These are phyloP conservation scores for Zygotorulaspora danielsina DNA, from an alignment of 805 yeast genomes.

Conservation along the genomic window DNA sequence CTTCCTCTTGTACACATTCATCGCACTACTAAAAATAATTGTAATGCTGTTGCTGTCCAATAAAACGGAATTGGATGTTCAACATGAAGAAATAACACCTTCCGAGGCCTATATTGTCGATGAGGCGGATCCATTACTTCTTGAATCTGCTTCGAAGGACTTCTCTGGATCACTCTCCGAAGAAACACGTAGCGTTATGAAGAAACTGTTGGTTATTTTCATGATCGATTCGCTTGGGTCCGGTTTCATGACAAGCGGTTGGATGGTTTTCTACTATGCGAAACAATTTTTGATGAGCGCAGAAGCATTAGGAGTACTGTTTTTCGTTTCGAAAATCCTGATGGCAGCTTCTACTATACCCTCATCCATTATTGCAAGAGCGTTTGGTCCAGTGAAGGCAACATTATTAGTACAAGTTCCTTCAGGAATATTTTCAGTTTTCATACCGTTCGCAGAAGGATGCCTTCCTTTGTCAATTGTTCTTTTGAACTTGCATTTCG, in stretches of 20 bases:
- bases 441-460: constrained; percentile 46
- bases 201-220: constrained; percentile 54
- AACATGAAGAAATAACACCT: constrained; percentile 10
- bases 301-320: constrained; percentile 58
- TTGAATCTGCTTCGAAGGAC: constrained; percentile 9
- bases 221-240: constrained; percentile 84
- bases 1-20: constrained; percentile 50
- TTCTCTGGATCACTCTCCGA: constrained; percentile 32
- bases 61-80: constrained; percentile 46
- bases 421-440: constrained; percentile 58
- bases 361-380: constrained; percentile 63
- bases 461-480: constrained; percentile 44
- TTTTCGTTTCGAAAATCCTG: constrained; percentile 57
- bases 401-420: constrained; percentile 74
- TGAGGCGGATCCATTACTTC: constrained; percentile 29
- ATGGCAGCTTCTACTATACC: constrained; percentile 71
- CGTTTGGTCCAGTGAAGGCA: constrained; percentile 74
- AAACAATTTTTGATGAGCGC: constrained; percentile 52
- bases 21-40: constrained; percentile 51
- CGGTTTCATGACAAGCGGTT: constrained; percentile 84
- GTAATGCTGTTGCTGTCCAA: constrained; percentile 49
- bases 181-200: constrained; percentile 42
- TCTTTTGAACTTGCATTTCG: constrained; percentile 51
- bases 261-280: constrained; percentile 81
- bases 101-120: constrained; percentile 24